These are phyloP conservation scores for Vachellia collinsii DNA, from an alignment of 306 rosid species.

Conservation along the genomic window DNA sequence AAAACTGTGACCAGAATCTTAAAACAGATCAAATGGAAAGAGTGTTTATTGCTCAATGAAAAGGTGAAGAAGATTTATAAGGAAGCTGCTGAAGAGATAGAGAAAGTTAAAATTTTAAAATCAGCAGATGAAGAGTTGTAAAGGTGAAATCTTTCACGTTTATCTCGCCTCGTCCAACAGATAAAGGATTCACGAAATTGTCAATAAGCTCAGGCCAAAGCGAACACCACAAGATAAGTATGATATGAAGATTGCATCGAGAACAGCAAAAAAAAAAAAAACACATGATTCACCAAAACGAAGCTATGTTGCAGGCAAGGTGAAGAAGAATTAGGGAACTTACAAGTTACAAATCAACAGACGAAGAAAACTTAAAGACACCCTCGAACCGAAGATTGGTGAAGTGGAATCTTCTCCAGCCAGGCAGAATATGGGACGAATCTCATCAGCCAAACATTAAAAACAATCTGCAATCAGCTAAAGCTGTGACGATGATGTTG, in stretches of 20 bases:
- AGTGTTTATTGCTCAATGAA: not conserved
- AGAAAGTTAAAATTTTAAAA: constrained; percentile 2
- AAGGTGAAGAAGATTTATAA: not conserved
- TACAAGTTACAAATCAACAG: not conserved
- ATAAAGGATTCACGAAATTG: not conserved
- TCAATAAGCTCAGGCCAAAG: not conserved
- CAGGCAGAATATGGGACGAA: not conserved
- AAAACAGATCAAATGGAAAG: not conserved
- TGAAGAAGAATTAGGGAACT: not conserved
- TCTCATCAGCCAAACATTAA: not conserved
- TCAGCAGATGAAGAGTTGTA: not conserved
- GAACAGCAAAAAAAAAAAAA: not conserved
- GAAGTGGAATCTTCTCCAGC: not conserved
- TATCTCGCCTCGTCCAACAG: not conserved
- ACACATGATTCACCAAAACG: not conserved
- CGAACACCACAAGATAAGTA: not conserved
- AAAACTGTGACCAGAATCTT: not conserved
- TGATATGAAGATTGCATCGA: not conserved
- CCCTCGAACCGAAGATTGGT: not conserved
- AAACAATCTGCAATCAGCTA: not conserved
- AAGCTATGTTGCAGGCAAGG: not conserved
- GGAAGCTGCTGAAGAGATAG: not conserved
- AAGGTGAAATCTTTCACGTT: not conserved
- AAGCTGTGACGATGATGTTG: not conserved
- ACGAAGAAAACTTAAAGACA: not conserved